Percentiles rank a stretch among this genome's conserved stretches.
Evolutionary conservation across 1,284 basidiomycete genomes (phyloP).

Genomic region (Microbotryum silenes-acaulis): DNA sequence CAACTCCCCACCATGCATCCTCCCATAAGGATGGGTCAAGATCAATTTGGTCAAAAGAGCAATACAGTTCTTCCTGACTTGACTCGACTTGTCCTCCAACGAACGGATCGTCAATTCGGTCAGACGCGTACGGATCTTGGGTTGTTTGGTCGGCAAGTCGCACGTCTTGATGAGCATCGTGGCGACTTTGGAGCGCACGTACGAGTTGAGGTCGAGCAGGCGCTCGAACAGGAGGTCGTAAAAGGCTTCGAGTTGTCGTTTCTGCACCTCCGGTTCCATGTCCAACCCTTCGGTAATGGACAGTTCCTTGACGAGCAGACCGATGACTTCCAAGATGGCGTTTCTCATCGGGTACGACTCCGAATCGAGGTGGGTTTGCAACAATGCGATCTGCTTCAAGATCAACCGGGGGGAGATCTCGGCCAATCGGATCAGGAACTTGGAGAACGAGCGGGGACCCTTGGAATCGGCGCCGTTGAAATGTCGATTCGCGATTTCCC

Average conservation of each 20-base stretch:
- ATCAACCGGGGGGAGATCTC: conserved; percentile 79
- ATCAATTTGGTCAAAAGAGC: conserved; percentile 69
- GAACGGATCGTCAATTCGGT: conserved; percentile 68
- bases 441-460: conserved; percentile 74
- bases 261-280: conserved; percentile 53
- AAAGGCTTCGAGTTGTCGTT: conserved; percentile 74
- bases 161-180: conserved; percentile 61
- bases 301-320: conserved; percentile 69
- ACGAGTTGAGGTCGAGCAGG: conserved; percentile 79
- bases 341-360: conserved; percentile 97
- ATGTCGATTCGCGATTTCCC: conserved; percentile 68
- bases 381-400: conserved; percentile 78
- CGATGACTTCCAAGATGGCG: conserved; percentile 79
- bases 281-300: conserved; percentile 45
- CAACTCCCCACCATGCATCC: conserved; percentile 75
- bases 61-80: conserved; percentile 77
- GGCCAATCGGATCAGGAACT: conserved; percentile 73
- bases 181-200: conserved; percentile 83
- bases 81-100: conserved; percentile 83
- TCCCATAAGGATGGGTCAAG: conserved; percentile 80
- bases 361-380: conserved; percentile 80
- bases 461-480: conserved; percentile 81
- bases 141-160: conserved; percentile 74
- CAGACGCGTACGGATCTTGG: conserved; percentile 72
- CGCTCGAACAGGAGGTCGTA: conserved; percentile 80